These are phyloP conservation scores for Paramarasmius palmivorus DNA, from an alignment of 1,284 basidiomycete genomes.

Conservation along the genomic window DNA sequence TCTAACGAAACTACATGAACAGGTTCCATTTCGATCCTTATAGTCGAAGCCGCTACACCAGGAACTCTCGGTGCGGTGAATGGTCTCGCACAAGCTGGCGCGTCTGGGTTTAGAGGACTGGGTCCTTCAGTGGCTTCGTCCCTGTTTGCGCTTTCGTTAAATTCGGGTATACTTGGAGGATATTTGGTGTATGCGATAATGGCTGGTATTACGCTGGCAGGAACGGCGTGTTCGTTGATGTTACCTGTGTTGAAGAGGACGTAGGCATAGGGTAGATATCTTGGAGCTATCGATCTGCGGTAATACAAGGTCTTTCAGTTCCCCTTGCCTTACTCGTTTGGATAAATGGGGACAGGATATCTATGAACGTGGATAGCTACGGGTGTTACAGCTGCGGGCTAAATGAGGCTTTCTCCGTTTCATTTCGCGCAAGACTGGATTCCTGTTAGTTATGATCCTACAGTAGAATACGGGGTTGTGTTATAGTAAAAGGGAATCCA, in stretches of 20 bases:
- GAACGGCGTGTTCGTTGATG: conserved; percentile 2
- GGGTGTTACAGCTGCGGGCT: too few species aligned
- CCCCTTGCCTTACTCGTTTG: too few species aligned
- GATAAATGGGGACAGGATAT: too few species aligned
- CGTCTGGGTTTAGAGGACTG: conserved; percentile 11
- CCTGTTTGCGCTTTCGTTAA: conserved; percentile 8
- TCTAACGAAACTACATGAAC: neutral
- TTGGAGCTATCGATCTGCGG: too few species aligned
- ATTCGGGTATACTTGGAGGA: conserved; percentile 28
- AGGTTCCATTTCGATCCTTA: conserved; percentile 9
- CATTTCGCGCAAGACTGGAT: too few species aligned
- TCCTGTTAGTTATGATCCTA: too few species aligned
- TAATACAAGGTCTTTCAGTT: too few species aligned
- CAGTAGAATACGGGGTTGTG: too few species aligned
- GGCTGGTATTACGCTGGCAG: conserved; percentile 16
- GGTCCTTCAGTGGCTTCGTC: conserved; percentile 13
- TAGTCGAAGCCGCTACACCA: conserved; percentile 14
- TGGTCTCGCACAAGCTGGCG: conserved; percentile 21
- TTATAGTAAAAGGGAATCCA: too few species aligned
- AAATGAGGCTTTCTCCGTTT: too few species aligned
- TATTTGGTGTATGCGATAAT: conserved; percentile 30
- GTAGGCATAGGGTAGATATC: too few species aligned
- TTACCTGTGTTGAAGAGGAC: neutral
- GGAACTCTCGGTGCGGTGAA: conserved; percentile 21
- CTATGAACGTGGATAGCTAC: too few species aligned